phyloP scores from a whole-genome alignment of 208 protist species.

The Leishmania tropica region DNA sequence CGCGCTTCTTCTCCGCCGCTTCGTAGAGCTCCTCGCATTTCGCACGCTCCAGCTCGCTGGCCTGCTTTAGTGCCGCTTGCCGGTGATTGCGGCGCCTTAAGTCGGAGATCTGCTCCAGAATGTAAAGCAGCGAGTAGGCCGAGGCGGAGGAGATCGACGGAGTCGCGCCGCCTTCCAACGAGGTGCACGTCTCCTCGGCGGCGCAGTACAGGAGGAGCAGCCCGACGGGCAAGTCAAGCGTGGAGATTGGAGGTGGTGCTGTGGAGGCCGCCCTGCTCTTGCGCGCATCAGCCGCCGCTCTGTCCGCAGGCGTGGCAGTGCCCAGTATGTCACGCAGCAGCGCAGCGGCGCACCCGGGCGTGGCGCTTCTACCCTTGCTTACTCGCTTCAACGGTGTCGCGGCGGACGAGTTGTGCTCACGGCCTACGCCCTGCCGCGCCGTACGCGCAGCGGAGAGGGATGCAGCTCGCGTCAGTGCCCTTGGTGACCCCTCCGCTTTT shows the following conservation, averaged over 20 bases:
- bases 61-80: slow-evolving; percentile 17
- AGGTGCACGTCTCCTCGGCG: slow-evolving; percentile 29
- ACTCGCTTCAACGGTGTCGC: background rate
- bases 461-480: too few species aligned
- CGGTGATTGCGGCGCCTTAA: slow-evolving; percentile 18
- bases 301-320: background rate
- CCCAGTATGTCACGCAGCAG: slow-evolving; percentile 11
- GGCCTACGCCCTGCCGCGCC: background rate
- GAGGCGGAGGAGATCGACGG: background rate
- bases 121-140: slow-evolving; percentile 26
- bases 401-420: background rate
- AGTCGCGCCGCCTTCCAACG: background rate
- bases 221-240: slow-evolving; percentile 44
- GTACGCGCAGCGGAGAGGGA: background rate
- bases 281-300: background rate
- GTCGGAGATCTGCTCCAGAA: slow-evolving; percentile 37
- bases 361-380: slow-evolving; percentile 4
- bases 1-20: slow-evolving; percentile 12
- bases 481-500: background rate
- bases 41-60: slow-evolving; percentile 25
- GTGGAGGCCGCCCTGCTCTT: background rate
- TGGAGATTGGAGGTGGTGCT: background rate
- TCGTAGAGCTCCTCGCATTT: slow-evolving; percentile 31
- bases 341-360: slow-evolving; percentile 2
- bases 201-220: slow-evolving; percentile 53